Base-by-base conservation (phyloP, 192 early-diverging fungal genomes). In the Coemansia sp. region DNA sequence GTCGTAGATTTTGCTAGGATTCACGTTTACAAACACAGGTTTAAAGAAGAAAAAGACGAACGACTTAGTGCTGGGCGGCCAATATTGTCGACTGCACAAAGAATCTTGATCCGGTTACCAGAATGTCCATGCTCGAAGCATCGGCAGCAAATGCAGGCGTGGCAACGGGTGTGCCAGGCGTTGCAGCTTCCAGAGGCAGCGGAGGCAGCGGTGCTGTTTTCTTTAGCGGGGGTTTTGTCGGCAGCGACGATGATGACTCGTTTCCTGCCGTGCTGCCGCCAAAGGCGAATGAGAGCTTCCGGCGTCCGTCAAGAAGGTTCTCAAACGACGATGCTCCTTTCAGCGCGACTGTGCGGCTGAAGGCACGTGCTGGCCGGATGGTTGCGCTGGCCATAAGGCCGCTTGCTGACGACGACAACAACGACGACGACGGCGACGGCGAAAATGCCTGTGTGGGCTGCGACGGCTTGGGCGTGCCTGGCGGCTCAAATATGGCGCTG, bases 71-170 rank as follows among this genome's bases (percentile, higher is more conserved):
- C 34, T 75, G 64, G 8, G 59, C 33, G 27, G 61, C 37, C 4
- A 50, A 45, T 14, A 72, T 40, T 6, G 69, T 65, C 1, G 75
- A 65, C 42, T 65, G 75, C 13, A 79, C 65, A 62, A 79, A 79
- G 28, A 55, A 55, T 31, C 67, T 71, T 3, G 75, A 68, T 3
- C 75, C 75, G 7, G 70, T 72, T 8, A 79, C 75, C 17, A 79
- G 70, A 6, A 79, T 45, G 47, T 72, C 70, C 28, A 59, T 50
- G 29, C 30, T 63, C 1, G 68, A 52, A 6, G 13, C 23, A 50
- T 29, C 20, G 30, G 40, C 17, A 2, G 54, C 11, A 19, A 6
- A 15, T 15, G 13, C 11, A 34, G 30, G 31, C 17, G 55, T 31
- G 50, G 29, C 37, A 40, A 6, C 55, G 8, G 45, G 22, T 23